Base-by-base conservation (phyloP, 2,329 filamentous ascomycete species). In the Claviceps sorghi region DNA sequence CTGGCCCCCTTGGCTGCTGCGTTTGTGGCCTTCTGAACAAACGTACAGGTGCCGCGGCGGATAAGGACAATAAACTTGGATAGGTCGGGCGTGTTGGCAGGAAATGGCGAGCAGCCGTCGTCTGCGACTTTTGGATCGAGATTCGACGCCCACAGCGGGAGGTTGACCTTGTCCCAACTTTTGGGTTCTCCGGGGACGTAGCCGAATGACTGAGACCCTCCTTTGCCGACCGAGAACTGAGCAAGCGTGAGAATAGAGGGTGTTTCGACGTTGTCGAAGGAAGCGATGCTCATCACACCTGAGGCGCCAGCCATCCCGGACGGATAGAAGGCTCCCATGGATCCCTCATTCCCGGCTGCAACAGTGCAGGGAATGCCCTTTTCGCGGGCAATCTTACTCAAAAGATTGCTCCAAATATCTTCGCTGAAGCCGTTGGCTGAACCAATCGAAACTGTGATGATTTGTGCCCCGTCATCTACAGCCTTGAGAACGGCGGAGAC, bases 401-500 rank as follows among this genome's bases (percentile, higher is more conserved):
- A 69, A 1, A 68, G 67, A 1, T 68, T 65, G 7, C 70, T 65
- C 67, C 67, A 72, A 0, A 71, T 66, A 21, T 70, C 66, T 55
- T 72, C 67, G 7, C 55, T 50, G 56, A 59, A 64, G 13, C 58
- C 55, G 21, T 42, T 49, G 6, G 53, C 22, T 9, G 32, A 42
- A 4, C 60, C 60, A 34, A 64, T 40, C 11, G 59, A 61, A n/a
- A 56, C 46, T 17, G 56, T 60, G 36, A 65, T 61, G 46, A 65
- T 60, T 26, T 63, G 55, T 19, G 57, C 57, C 29, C 74, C 73
- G 11, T 72, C 76, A 56, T 79, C 72, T 55, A 72, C 77, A 0
- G 79, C 79, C 58, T 68, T 71, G 61, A 74, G 70, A 62, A 75
- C 76, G 2, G 76, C 77, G 13, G 70, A 67, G 42, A 79, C 73